Percentiles rank a stretch among this genome's conserved stretches.
These are phyloP conservation scores for Tolypocladium capitatum DNA, from an alignment of 2,329 filamentous ascomycete species.

Conservation along the genomic window DNA sequence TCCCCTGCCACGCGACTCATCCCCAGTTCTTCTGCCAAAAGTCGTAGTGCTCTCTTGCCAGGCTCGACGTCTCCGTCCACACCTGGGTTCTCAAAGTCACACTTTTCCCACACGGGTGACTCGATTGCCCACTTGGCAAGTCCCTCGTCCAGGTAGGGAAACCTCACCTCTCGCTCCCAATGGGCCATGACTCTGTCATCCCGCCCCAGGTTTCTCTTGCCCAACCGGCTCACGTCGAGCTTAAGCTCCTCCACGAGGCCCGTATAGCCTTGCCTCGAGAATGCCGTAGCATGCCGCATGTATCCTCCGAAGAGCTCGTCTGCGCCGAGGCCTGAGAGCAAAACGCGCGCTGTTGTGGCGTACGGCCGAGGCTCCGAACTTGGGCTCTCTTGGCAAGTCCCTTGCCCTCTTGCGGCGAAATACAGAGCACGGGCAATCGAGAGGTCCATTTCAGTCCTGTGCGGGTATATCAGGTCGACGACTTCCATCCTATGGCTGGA, in stretches of 20 bases:
- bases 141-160: constrained; percentile 80
- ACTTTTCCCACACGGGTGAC: constrained; percentile 70
- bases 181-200: constrained; percentile 85
- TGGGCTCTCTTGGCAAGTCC: constrained; percentile 25
- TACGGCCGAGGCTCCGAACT: constrained; percentile 30
- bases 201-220: constrained; percentile 85
- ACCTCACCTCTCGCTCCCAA: constrained; percentile 80
- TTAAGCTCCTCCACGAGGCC: constrained; percentile 72
- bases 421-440: constrained; percentile 92
- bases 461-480: constrained; percentile 70
- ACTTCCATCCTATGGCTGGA: constrained; percentile 55
- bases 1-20: constrained; percentile 63
- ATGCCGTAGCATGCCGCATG: constrained; percentile 68
- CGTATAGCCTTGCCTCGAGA: constrained; percentile 50
- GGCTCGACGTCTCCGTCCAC: constrained; percentile 43
- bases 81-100: constrained; percentile 55
- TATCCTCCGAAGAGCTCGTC: constrained; percentile 97
- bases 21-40: constrained; percentile 62
- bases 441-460: constrained; percentile 97
- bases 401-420: constrained; percentile 72
- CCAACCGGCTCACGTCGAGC: constrained; percentile 72
- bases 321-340: constrained; percentile 85
- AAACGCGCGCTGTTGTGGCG: constrained; percentile 60
- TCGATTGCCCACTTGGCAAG: constrained; percentile 71
- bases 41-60: constrained; percentile 67